Base-by-base conservation (phyloP, 1,139 yeast species). In the Geotrichum cucujoidarum region DNA sequence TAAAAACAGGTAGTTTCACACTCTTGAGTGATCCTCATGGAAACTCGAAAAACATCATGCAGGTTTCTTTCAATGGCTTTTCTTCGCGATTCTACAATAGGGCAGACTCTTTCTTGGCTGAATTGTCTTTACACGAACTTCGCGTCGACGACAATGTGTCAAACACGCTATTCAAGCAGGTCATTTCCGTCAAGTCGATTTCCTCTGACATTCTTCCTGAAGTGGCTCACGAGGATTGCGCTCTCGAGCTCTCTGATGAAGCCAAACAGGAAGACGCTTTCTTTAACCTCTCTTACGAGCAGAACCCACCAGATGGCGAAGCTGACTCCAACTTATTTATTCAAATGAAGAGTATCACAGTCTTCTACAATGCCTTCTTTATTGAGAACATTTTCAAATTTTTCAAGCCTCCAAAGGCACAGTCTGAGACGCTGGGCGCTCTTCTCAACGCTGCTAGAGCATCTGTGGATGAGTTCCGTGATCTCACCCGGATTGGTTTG, bases 381-480 rank as follows among this genome's bases (percentile, higher is more conserved):
- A 74, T 92, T 40, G 94, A 89, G 58, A 85, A 81, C 49, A 72
- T 92, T 41, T 73, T 77, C 8, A 68, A 66, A 49, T 92, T 94
- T 60, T 92, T 92, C 71, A 80, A 77, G 41, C 96, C 97, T 1
- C 95, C 97, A n/a, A 80, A 79, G 52, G 79, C 81, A 27, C 95
- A 89, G 59, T 71, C 83, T 51, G 95, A 89, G 60, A 89, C 97
- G 0, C 78, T 94, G 31, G 95, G 92, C 25, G 95, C 95, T 5
- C 78, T 94, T 24, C 80, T 92, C 80, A 84, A 81, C 63, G 97
- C 96, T 0, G 98, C 99, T 0, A 95, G 90, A 55, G 88, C 92
- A 0, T 89, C 97, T 0, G 85, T 94, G 51, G 96, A 88, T 61
- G 97, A 95, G 1, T 71, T 94, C 55, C 81, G 96, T 0, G 74